A percentile compares a stretch with the other conserved stretches of the same genome.
These are phyloP conservation scores for Rhizopogon vinicolor DNA, from an alignment of 768 basidiomycete genomes.

Conservation along the genomic window DNA sequence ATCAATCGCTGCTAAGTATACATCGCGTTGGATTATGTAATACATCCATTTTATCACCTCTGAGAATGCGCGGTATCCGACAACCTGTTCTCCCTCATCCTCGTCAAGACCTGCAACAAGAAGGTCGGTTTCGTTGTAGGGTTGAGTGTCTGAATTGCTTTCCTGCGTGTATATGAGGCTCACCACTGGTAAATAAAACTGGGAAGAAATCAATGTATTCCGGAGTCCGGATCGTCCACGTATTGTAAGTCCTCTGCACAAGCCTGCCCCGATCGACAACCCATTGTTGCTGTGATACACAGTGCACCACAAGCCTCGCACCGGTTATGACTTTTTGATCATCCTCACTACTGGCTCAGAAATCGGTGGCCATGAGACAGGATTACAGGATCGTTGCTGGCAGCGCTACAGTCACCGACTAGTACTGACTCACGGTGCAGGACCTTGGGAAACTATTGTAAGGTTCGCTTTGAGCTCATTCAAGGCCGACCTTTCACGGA, in stretches of 20 bases:
- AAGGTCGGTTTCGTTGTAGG: slow-evolving; percentile 52
- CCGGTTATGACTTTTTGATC: slow-evolving; percentile 4
- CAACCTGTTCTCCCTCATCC: slow-evolving; percentile 57
- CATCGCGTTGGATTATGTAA: background rate
- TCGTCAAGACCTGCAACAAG: slow-evolving; percentile 51
- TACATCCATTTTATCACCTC: background rate
- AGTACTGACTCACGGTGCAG: too few relatives aligned
- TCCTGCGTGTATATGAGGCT: slow-evolving; percentile 4
- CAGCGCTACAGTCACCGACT: too few relatives aligned
- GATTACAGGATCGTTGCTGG: too few relatives aligned
- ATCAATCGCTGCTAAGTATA: background rate
- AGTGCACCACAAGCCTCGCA: slow-evolving; percentile 11
- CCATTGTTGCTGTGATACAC: slow-evolving; percentile 71
- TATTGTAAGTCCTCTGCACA: slow-evolving; percentile 75
- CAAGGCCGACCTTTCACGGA: too few relatives aligned
- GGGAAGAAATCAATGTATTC: slow-evolving; percentile 76
- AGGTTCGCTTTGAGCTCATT: too few relatives aligned
- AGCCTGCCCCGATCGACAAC: slow-evolving; percentile 78
- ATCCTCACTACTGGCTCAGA: slow-evolving; percentile 82
- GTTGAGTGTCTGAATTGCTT: background rate
- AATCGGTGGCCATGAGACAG: slow-evolving; percentile 53
- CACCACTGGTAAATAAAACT: slow-evolving; percentile 87
- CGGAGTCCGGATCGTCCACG: slow-evolving; percentile 68
- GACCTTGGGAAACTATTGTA: too few relatives aligned
- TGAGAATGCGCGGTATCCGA: slow-evolving; percentile 51